Percentiles rank a stretch among this genome's conserved stretches.
phyloP scores from a whole-genome alignment of 129 eudicot genomes.

The Arctium lappa region DNA sequence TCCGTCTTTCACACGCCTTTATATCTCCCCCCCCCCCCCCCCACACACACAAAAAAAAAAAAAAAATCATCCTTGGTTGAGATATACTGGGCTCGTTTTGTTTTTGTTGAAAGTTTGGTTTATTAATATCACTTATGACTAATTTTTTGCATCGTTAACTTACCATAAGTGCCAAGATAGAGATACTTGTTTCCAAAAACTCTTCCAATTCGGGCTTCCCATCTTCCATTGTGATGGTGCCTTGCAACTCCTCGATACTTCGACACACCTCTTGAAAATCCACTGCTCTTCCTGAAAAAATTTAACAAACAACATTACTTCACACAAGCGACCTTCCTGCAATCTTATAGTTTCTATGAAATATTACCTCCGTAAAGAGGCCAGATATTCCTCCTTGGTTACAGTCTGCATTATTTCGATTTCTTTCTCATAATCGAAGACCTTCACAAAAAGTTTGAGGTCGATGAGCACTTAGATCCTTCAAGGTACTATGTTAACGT shows the following conservation, averaged over 20 bases:
- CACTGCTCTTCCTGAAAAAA: constrained; percentile 70
- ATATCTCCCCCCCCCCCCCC: too few species aligned
- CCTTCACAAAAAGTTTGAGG: constrained; percentile 36
- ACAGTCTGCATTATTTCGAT: constrained; percentile 68
- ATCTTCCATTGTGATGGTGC: constrained; percentile 89
- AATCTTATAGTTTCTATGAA: not conserved
- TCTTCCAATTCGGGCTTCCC: constrained; percentile 95
- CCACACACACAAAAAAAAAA: too few species aligned
- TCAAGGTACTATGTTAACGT: not conserved
- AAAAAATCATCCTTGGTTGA: not conserved
- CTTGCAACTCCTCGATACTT: constrained; percentile 87
- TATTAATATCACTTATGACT: not conserved
- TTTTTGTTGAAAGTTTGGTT: too few species aligned
- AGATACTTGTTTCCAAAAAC: constrained; percentile 88
- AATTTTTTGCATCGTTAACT: not conserved
- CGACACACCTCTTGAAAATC: constrained; percentile 84
- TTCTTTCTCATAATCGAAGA: constrained; percentile 64
- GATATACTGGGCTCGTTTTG: not conserved
- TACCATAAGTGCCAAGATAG: constrained; percentile 84
- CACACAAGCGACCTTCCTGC: not conserved
- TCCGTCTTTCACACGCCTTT: too few species aligned
- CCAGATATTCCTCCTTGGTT: constrained; percentile 84
- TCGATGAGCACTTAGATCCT: constrained; percentile 25
- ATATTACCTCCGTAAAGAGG: constrained; percentile 68
- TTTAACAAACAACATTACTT: not conserved